phyloP scores from a whole-genome alignment of 345 rosid genomes.

The Eutrema japonicum region DNA sequence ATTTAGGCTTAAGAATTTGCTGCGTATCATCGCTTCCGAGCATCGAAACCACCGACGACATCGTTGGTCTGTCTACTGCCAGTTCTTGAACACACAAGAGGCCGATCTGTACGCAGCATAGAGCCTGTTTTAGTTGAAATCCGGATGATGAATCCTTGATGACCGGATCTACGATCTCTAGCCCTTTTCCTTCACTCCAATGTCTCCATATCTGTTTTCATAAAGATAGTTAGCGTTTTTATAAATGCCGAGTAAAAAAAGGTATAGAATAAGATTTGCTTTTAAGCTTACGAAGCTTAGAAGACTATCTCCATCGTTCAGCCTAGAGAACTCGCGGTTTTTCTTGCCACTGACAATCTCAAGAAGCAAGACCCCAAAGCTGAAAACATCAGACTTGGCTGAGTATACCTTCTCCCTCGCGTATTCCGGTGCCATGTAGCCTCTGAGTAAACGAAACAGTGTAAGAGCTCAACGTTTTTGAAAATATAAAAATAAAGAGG shows the following conservation, averaged over 20 bases:
- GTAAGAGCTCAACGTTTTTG: too few species aligned
- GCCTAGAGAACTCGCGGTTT: not conserved
- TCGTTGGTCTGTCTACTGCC: too few species aligned
- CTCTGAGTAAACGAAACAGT: too few species aligned
- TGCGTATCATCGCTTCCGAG: too few species aligned
- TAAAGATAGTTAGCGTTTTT: not conserved
- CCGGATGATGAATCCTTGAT: not conserved
- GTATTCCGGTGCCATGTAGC: too few species aligned
- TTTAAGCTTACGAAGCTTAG: not conserved
- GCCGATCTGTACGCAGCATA: too few species aligned
- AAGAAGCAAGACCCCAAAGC: not conserved
- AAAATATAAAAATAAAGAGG: too few species aligned
- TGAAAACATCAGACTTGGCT: not conserved
- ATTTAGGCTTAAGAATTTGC: too few species aligned
- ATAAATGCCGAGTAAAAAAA: not conserved
- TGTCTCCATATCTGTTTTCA: constrained; percentile 48
- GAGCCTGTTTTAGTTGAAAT: too few species aligned
- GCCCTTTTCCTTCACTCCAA: constrained; percentile 49
- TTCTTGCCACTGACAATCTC: not conserved
- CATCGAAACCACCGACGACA: too few species aligned
- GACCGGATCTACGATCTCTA: constrained; percentile 49
- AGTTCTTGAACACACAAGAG: too few species aligned
- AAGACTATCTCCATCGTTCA: not conserved
- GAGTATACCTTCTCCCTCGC: not conserved
- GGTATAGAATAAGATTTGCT: not conserved